A percentile compares a stretch with the other conserved stretches of the same genome.
Conservation (phyloP, 2,329 filamentous ascomycete species). For the Colletotrichum costaricense region DNA sequence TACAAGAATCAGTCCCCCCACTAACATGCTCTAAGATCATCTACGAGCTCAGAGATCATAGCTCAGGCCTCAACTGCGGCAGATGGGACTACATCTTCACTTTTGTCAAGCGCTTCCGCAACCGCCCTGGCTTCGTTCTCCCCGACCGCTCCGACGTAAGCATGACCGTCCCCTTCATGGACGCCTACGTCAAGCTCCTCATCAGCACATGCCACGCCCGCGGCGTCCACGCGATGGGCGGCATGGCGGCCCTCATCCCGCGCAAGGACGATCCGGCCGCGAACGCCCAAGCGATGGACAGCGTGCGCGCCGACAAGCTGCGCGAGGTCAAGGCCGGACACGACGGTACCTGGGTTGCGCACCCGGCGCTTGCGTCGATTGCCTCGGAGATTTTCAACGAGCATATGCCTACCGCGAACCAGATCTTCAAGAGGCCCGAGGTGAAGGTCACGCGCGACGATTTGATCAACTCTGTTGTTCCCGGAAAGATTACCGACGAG, state of each 20-base stretch:
- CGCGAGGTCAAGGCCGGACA: constrained; percentile 89
- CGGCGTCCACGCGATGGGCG: constrained; percentile 91
- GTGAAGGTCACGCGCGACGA: constrained; percentile 83
- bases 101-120: constrained; percentile 94
- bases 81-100: constrained; percentile 97
- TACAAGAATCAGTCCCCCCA: fast-evolving
- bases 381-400: constrained; percentile 90
- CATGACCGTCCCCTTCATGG: constrained; percentile 95
- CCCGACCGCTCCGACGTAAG: constrained; percentile 87
- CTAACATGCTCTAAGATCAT: constrained; percentile 69
- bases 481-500: constrained; percentile 84
- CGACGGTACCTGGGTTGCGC: constrained; percentile 90
- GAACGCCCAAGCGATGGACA: constrained; percentile 89
- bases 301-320: constrained; percentile 86
- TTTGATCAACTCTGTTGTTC: constrained; percentile 90
- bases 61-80: constrained; percentile 89
- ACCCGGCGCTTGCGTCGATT: constrained; percentile 84
- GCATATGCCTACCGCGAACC: constrained; percentile 93
- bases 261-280: constrained; percentile 88
- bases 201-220: constrained; percentile 93
- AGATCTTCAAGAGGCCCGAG: constrained; percentile 84
- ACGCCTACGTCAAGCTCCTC: constrained; percentile 85
- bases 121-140: constrained; percentile 86
- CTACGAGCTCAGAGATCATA: constrained; percentile 92
- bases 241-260: constrained; percentile 93